phyloP scores from a whole-genome alignment of 495 filamentous ascomycete species.

The Lasiosphaeria hispida region DNA sequence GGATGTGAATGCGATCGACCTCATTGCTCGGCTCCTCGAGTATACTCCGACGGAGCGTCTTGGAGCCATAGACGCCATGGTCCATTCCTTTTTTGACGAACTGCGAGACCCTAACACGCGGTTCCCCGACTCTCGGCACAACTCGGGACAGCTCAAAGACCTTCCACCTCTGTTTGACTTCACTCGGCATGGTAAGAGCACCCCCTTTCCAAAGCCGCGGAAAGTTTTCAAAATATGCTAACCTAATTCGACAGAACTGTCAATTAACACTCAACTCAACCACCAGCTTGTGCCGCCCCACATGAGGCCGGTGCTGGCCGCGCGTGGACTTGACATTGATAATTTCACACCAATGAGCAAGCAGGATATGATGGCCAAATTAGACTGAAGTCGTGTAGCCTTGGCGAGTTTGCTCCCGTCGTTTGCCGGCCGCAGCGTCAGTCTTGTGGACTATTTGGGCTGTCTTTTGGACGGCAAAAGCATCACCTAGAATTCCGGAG shows the following conservation, averaged over 20 bases:
- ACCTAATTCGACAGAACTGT: conserved; percentile 66
- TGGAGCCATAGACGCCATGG: conserved; percentile 93
- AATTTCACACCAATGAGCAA: conserved; percentile 87
- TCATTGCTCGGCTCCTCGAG: conserved; percentile 90
- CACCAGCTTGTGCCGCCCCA: conserved; percentile 81
- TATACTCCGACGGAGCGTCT: conserved; percentile 96
- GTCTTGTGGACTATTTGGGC: conserved; percentile 22
- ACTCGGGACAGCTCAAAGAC: conserved; percentile 69
- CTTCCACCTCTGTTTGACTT: conserved; percentile 91
- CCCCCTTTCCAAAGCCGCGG: conserved; percentile 8
- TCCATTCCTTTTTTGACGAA: conserved; percentile 98
- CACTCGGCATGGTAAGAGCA: conserved; percentile 79
- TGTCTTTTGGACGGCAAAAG: conserved; percentile 29
- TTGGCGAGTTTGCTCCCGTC: conserved; percentile 15
- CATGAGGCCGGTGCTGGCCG: conserved; percentile 67
- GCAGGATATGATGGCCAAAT: conserved; percentile 94
- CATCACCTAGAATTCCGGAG: conserved; percentile 24
- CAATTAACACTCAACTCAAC: conserved; percentile 86
- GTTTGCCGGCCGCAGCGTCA: conserved; percentile 19
- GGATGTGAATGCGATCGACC: conserved; percentile 84
- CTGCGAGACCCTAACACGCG: conserved; percentile 82
- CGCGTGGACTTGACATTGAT: conserved; percentile 85
- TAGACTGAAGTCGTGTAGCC: conserved; percentile 66
- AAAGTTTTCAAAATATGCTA: not conserved
- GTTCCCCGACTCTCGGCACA: conserved; percentile 90